phyloP scores from a whole-genome alignment of 164 flowering plant species.

The Taxillus chinensis region DNA sequence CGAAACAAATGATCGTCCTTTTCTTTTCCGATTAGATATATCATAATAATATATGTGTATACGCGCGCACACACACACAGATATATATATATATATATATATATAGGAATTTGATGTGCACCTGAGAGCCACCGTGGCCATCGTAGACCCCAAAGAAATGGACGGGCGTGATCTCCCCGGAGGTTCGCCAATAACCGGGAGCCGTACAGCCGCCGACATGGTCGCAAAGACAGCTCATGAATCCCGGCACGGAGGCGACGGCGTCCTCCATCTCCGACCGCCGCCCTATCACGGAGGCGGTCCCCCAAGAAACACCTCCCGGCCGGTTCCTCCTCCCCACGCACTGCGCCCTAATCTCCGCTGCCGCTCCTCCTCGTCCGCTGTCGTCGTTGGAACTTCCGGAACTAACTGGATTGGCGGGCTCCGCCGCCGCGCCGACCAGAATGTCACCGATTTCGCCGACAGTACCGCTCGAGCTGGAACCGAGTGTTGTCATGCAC shows the following conservation, averaged over 20 bases:
- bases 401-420: background rate
- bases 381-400: background rate
- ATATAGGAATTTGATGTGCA: slow-evolving; percentile 5
- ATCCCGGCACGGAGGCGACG: slow-evolving; percentile 41
- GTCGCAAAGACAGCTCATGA: slow-evolving; percentile 38
- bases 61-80: too few relatives aligned
- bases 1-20: too few relatives aligned
- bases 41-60: too few relatives aligned
- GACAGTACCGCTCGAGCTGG: slow-evolving; percentile 28
- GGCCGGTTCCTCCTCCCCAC: slow-evolving; percentile 35
- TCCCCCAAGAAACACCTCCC: slow-evolving; percentile 39
- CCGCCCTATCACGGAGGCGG: slow-evolving; percentile 46
- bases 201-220: slow-evolving; percentile 65
- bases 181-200: slow-evolving; percentile 14
- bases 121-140: slow-evolving; percentile 88
- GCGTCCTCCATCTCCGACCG: slow-evolving; percentile 79
- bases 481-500: slow-evolving; percentile 14
- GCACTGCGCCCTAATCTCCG: slow-evolving; percentile 26
- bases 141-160: slow-evolving; percentile 84
- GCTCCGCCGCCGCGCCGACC: background rate
- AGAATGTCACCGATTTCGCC: too few relatives aligned
- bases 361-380: background rate
- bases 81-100: too few relatives aligned
- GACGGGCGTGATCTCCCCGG: slow-evolving; percentile 40
- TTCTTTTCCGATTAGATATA: too few relatives aligned